Evolutionary conservation across 2,329 filamentous ascomycete genomes (phyloP).

Genomic region (Cordyceps cateniannulata): DNA sequence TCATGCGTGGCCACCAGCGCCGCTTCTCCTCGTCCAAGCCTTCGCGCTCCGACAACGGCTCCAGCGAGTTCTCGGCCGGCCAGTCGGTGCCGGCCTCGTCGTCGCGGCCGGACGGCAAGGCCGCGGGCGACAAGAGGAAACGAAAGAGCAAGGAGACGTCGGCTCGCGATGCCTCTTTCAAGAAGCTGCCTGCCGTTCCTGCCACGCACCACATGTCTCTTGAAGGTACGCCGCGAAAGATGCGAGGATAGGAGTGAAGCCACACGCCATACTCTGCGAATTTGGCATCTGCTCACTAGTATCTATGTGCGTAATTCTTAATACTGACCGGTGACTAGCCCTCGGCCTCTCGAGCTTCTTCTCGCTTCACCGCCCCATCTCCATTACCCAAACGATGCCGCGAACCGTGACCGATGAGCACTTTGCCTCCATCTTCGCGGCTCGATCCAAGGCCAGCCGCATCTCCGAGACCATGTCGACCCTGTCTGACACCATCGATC

Average conservation of each 20-base stretch:
- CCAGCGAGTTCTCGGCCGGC: conserved; percentile 43
- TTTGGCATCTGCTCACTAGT: background rate
- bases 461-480: conserved; percentile 61
- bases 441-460: conserved; percentile 42
- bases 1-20: conserved; percentile 41
- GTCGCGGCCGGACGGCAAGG: conserved; percentile 36
- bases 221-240: conserved; percentile 44
- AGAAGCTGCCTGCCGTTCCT: conserved; percentile 65
- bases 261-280: background rate
- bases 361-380: conserved; percentile 90
- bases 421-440: conserved; percentile 78
- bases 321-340: conserved; percentile 47
- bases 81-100: conserved; percentile 43
- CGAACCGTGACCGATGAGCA: conserved; percentile 62
- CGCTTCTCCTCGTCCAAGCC: conserved; percentile 57
- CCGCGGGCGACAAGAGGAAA: conserved; percentile 47
- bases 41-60: conserved; percentile 52
- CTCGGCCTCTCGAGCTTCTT: conserved; percentile 89
- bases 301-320: background rate
- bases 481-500: conserved; percentile 52
- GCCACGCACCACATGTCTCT: conserved; percentile 66
- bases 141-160: conserved; percentile 50
- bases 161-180: conserved; percentile 38
- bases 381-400: conserved; percentile 75
- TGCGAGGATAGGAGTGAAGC: background rate